A percentile compares a stretch with the other conserved stretches of the same genome.
These are phyloP conservation scores for Kingdonia uniflora DNA, from an alignment of 164 flowering plant species.

Conservation along the genomic window DNA sequence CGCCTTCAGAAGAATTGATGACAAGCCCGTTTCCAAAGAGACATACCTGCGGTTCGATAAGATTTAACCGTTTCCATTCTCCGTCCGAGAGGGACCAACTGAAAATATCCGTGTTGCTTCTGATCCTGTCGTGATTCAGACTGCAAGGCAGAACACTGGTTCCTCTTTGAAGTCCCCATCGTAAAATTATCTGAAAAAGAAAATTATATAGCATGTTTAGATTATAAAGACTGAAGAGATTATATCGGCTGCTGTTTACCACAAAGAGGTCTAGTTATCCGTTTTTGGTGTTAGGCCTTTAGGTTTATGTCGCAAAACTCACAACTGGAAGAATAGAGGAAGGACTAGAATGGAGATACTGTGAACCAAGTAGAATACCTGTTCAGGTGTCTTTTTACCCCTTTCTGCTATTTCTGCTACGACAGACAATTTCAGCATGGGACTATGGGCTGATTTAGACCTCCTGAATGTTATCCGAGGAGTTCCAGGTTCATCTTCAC, in stretches of 20 bases:
- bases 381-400: slow-evolving; percentile 57
- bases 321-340: not conserved
- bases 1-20: slow-evolving; percentile 21
- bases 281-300: no score
- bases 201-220: not conserved
- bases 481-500: slow-evolving; percentile 62
- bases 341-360: not conserved
- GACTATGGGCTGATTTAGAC: slow-evolving; percentile 65
- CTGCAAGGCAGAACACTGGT: slow-evolving; percentile 67
- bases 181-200: slow-evolving; percentile 35
- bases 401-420: slow-evolving; percentile 54
- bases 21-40: slow-evolving; percentile 39
- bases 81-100: slow-evolving; percentile 50
- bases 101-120: slow-evolving; percentile 47
- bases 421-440: slow-evolving; percentile 57
- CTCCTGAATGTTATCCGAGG: slow-evolving; percentile 58
- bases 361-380: slow-evolving; percentile 27
- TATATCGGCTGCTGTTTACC: no score
- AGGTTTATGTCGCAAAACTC: no score
- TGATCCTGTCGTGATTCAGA: slow-evolving; percentile 45
- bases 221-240: no score
- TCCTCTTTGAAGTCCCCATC: slow-evolving; percentile 72
- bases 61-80: slow-evolving; percentile 44
- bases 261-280: no score
- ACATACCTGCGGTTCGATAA: slow-evolving; percentile 58